phyloP scores from a whole-genome alignment of 2,329 filamentous ascomycete species.

The Zasmidium angulare region DNA sequence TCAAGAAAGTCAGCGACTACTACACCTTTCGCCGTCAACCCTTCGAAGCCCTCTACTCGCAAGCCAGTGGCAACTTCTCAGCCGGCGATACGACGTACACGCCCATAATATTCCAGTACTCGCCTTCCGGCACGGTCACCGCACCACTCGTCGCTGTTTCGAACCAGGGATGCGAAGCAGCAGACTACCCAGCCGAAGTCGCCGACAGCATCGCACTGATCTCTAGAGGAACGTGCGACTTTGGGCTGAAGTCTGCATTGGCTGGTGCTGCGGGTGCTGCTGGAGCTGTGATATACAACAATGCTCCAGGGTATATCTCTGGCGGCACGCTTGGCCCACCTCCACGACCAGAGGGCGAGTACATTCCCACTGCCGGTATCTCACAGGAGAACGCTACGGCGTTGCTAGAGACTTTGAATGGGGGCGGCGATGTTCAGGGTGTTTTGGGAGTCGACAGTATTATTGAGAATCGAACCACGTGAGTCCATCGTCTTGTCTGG shows the following conservation, averaged over 20 bases:
- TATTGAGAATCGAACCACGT: constrained; percentile 49
- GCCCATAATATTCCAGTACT: constrained; percentile 64
- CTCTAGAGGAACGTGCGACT: constrained; percentile 67
- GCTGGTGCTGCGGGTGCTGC: constrained; percentile 69
- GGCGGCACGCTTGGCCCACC: constrained; percentile 69
- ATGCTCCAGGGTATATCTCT: constrained; percentile 52
- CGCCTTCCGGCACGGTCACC: constrained; percentile 60
- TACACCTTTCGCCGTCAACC: constrained; percentile 59
- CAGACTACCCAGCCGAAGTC: constrained; percentile 62
- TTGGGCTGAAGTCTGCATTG: constrained; percentile 67
- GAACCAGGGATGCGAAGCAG: constrained; percentile 61
- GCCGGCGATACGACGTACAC: constrained; percentile 58
- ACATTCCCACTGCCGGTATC: constrained; percentile 69
- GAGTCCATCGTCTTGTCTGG: constrained; percentile 8
- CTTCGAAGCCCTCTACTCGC: constrained; percentile 36
- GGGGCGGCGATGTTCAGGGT: constrained; percentile 39
- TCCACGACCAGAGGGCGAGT: constrained; percentile 50
- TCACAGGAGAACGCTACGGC: constrained; percentile 59
- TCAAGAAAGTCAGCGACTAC: constrained; percentile 54
- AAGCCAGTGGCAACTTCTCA: constrained; percentile 42
- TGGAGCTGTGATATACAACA: constrained; percentile 74
- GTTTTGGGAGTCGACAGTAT: constrained; percentile 45
- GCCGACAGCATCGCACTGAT: constrained; percentile 69
- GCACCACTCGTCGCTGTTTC: constrained; percentile 58
- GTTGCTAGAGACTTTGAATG: constrained; percentile 55